phyloP scores from a whole-genome alignment of 352 stramenopile genomes.

The Aphanomyces astaci region DNA sequence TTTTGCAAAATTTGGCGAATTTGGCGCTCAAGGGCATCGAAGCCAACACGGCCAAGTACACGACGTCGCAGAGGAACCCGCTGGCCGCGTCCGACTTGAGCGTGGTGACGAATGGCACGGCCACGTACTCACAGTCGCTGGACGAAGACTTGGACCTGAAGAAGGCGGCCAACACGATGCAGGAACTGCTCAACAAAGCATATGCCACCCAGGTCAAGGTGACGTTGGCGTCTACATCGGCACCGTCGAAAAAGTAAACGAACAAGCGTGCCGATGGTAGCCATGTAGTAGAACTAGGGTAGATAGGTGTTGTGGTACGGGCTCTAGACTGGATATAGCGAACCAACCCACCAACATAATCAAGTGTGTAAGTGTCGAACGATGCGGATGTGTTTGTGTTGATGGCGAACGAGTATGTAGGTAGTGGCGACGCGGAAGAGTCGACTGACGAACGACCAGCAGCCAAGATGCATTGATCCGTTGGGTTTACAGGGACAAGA shows the following conservation, averaged over 20 bases:
- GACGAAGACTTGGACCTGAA: constrained; percentile 45
- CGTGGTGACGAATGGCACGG: not conserved
- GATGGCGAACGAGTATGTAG: no score
- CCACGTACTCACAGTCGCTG: constrained; percentile 27
- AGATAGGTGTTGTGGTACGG: no score
- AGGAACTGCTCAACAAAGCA: constrained; percentile 71
- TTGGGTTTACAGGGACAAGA: not conserved
- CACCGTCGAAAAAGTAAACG: no score
- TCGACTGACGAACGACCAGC: not conserved
- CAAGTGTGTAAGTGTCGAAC: not conserved
- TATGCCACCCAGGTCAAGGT: constrained; percentile 79
- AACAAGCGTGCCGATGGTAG: no score
- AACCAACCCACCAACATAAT: not conserved
- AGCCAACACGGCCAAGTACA: constrained; percentile 50
- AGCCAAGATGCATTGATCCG: not conserved
- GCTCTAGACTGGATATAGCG: no score
- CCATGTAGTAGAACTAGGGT: no score
- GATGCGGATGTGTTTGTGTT: no score
- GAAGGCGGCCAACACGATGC: constrained; percentile 68
- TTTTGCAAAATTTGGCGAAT: constrained; percentile 76
- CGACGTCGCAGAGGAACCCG: not conserved
- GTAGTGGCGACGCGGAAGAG: no score
- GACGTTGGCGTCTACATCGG: constrained; percentile 33
- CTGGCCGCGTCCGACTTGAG: no score
- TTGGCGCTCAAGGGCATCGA: constrained; percentile 69